Conservation (phyloP, 2,329 filamentous ascomycete species). For the Colletotrichum sp. region DNA sequence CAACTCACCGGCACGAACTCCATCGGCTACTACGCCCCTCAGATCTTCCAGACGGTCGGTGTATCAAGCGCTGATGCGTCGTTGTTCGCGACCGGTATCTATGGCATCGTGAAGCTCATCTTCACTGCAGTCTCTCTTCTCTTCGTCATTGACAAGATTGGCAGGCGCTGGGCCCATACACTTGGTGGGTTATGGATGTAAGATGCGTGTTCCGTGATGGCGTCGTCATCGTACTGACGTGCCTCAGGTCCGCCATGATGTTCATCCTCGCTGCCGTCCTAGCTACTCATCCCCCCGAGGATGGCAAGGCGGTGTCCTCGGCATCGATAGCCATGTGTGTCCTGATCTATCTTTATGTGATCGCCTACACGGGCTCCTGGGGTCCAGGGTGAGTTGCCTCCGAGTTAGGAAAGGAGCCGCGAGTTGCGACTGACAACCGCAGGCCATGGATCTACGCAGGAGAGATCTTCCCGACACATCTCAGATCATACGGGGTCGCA, state of each 20-base stretch:
- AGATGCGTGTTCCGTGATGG: rapidly evolving
- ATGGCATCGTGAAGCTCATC: not conserved
- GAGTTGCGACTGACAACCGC: not conserved
- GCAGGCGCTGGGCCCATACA: not conserved
- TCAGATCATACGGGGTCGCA: rapidly evolving
- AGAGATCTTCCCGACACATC: not conserved
- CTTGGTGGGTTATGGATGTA: not conserved
- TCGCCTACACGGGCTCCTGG: not conserved
- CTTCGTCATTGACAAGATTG: not conserved
- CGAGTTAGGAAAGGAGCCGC: too few species aligned
- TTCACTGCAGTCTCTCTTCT: not conserved
- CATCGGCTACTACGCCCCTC: not conserved
- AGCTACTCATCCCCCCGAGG: not conserved
- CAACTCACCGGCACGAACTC: not conserved
- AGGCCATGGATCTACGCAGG: not conserved
- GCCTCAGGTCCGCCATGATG: not conserved
- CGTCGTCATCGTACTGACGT: not conserved
- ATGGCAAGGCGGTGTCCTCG: not conserved
- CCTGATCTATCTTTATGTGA: not conserved
- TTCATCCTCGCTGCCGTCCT: not conserved
- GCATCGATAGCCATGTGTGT: not conserved
- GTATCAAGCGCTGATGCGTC: not conserved
- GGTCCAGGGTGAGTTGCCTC: not conserved
- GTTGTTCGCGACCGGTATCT: not conserved
- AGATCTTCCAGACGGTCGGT: not conserved